Conservation (phyloP, 2,329 filamentous ascomycete species). For the Aspergillus transmontanensis region DNA sequence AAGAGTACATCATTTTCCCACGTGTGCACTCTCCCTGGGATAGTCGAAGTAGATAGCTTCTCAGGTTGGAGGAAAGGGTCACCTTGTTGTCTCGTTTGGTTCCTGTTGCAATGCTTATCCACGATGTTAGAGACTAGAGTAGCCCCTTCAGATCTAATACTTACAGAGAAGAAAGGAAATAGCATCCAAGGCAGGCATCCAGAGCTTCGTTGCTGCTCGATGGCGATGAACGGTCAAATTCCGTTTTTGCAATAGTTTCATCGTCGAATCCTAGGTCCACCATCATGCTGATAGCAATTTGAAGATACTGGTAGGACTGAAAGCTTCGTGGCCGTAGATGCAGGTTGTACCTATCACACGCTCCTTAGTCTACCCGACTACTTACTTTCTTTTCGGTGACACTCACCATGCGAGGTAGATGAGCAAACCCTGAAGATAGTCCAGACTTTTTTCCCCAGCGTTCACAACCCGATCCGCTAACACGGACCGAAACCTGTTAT, state of each 20-base stretch:
- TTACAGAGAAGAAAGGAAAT: neutral
- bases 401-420: neutral
- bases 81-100: neutral
- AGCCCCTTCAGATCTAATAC: neutral
- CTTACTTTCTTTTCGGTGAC: neutral
- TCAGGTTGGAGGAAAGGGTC: neutral
- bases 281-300: neutral
- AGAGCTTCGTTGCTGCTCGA: neutral
- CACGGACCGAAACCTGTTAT: neutral
- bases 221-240: neutral
- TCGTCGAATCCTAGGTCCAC: neutral
- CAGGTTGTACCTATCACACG: neutral
- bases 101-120: neutral
- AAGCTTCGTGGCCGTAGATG: neutral
- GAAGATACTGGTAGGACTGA: neutral
- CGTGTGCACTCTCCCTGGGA: neutral
- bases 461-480: neutral
- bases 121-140: neutral
- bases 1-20: neutral
- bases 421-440: neutral
- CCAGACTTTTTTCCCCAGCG: neutral
- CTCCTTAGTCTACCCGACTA: neutral
- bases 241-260: neutral
- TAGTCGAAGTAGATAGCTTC: neutral
- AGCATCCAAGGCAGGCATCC: neutral